Evolutionary conservation across 2,329 filamentous ascomycete species (phyloP), one percentile per base, ranked within the genome.

Genomic region (Paecilomyces niveus): DNA sequence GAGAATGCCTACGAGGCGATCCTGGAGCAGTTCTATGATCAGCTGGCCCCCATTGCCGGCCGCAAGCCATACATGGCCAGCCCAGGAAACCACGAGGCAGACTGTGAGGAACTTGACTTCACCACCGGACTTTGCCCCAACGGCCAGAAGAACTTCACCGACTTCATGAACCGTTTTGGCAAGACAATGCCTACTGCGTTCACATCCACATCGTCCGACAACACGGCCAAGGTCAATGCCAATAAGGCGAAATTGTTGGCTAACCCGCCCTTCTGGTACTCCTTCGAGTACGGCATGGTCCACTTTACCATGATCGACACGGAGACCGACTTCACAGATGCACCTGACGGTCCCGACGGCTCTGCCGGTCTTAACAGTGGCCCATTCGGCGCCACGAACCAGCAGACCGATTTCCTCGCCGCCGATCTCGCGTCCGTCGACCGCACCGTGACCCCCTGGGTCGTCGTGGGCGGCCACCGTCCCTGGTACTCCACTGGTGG

Each of bases 71-170:
- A 85, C 74, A 83, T 83, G 81, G 78, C 76, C 6, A 76, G 75
- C 18, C 82, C 82, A 0, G 84, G 84, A 0, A 86, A 86, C 68
- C 83, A 86, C 67, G 84, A 86, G 66, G 82, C 83, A 0, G 71
- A 74, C 51, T 85, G 83, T 65, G 65, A 39, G 10, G 33, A 39
- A 39, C 13, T 39, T n/a, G 11, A 13, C 11, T 13, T 13, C n/a
- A 39, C 33, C 33, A n/a, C n/a, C 13, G 33, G 11, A 5, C 33
- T 39, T 39, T 39, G 33, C 33, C 33, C 33, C n/a, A 69, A 74
- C 1, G 83, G 83, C 5, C 83, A 86, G 66, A 79, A 75, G 62
- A 86, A 86, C 69, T 86, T 85, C 67, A 85, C 82, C 3, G 83
- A 84, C 60, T 85, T 82, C 69, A 77, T 81, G 74, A 80, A 78